Evolutionary conservation across 2,329 filamentous ascomycete genomes (phyloP), one percentile per base, ranked within the genome.

Genomic region (Fusarium hainanense): DNA sequence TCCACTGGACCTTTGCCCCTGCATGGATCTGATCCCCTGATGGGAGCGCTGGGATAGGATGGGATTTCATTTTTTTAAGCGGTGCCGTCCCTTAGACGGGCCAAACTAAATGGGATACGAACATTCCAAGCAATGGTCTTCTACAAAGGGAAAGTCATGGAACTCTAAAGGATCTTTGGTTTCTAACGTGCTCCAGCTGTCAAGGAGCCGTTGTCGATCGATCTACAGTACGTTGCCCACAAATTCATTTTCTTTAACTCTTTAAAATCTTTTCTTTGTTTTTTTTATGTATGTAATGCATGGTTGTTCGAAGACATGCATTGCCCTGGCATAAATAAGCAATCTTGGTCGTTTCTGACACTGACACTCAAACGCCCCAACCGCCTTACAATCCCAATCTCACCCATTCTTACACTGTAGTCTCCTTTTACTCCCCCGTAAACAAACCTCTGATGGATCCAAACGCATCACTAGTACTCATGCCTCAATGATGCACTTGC

Each of bases 111-210:
- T 52, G 54, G 41, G 34, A 70, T 71, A 71, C 68, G 63, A 71
- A 64, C 54, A 63, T 40, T 57, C 60, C 49, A 57, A 20, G 16
- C 25, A 34, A 25, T 60, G n/a, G 34, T 46, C 41, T 57, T 57
- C 68, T 65, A 57, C 37, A 70, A 62, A 32, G 7, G 68, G 68
- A 66, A 70, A 71, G 62, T 71, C 56, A 63, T 63, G 52, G 40
- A 64, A 52, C 55, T 55, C 23, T 52, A 21, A 27, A 23, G 25
- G 44, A 56, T 23, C 58, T 68, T 56, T 44, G 7, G 54, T 37
- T n/a, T n/a, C 23, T n/a, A 46, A 68, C 27, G 50, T 25, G 23
- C 50, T 32, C 30, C 3, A 32, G 30, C 30, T 44, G 46, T 57
- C 43, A 50, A 56, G 18, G 18, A 37, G 6, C 49, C 42, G 43